Evolutionary conservation across 164 flowering plant genomes (phyloP).

Genomic region (Kalanchoe fedtschenkoi): DNA sequence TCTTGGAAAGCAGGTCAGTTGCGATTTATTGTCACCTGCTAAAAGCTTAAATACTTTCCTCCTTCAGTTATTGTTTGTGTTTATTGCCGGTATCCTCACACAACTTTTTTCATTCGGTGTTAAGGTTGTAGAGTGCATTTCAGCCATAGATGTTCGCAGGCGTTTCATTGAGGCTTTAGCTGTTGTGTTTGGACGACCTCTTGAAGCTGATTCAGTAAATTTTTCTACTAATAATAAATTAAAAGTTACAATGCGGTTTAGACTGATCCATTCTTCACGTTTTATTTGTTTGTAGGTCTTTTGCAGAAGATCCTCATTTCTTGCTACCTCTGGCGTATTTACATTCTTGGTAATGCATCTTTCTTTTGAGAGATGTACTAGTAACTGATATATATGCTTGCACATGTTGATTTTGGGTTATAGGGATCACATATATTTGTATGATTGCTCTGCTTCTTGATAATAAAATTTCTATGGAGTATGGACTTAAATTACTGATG

Average conservation of each 20-base stretch:
- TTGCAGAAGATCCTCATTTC: slow-evolving; percentile 6
- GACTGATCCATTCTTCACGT: neutral
- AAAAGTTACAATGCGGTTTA: neutral
- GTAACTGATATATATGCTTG: neutral
- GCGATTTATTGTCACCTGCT: neutral
- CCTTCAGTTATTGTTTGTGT: neutral
- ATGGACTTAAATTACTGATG: neutral
- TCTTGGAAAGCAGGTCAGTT: slow-evolving; percentile 60
- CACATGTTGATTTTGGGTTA: neutral
- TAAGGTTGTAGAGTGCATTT: slow-evolving; percentile 5
- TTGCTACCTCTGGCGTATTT: slow-evolving; percentile 5
- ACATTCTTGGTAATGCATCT: slow-evolving; percentile 4
- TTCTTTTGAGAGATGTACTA: neutral
- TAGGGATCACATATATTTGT: neutral
- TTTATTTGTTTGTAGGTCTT: neutral
- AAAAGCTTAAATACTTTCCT: too few species aligned
- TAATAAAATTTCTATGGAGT: neutral
- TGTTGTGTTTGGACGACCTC: slow-evolving; percentile 3
- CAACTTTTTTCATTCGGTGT: too few species aligned
- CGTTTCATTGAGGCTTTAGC: slow-evolving; percentile 7
- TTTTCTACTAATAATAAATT: neutral
- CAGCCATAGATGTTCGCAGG: slow-evolving; percentile 3
- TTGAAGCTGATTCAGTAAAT: slow-evolving; percentile 5
- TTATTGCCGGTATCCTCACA: too few species aligned
- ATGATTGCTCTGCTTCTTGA: neutral